A percentile compares a stretch with the other conserved stretches of the same genome.
These are phyloP conservation scores for Apiospora phragmitis DNA, from an alignment of 2,329 filamentous ascomycete species.

Conservation along the genomic window DNA sequence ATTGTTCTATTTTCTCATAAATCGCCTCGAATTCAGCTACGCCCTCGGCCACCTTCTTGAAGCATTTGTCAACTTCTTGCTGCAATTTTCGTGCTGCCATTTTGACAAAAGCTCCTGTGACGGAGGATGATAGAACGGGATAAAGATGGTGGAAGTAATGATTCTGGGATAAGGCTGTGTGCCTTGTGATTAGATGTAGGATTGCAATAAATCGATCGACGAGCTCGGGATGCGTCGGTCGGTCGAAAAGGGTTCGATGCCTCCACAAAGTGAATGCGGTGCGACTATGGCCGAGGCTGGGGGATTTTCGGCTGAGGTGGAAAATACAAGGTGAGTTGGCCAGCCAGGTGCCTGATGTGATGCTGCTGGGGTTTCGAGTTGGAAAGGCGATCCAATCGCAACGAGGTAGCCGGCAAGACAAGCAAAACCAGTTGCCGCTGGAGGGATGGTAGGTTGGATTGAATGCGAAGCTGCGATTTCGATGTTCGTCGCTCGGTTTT, in stretches of 20 bases:
- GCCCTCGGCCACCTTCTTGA: conserved; percentile 96
- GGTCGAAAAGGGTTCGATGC: neutral
- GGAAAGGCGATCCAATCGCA: conserved; percentile 1
- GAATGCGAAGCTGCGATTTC: neutral
- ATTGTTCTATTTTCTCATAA: conserved; percentile 96
- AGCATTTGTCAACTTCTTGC: conserved; percentile 98
- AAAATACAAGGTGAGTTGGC: conserved; percentile 1
- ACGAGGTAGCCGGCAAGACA: neutral
- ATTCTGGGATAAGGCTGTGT: neutral
- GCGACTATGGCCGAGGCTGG: neutral
- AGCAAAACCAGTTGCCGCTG: conserved; percentile 9
- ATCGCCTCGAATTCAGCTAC: conserved; percentile 90
- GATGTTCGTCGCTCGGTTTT: conserved; percentile 1
- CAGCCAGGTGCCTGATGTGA: conserved; percentile 7
- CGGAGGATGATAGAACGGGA: neutral
- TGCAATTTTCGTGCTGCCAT: conserved; percentile 97
- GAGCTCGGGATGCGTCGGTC: neutral
- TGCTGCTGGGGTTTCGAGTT: neutral
- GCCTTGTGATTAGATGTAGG: neutral
- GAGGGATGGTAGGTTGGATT: neutral
- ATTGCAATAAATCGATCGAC: neutral
- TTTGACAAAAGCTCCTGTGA: conserved; percentile 33
- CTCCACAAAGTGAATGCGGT: neutral
- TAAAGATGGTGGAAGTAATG: neutral
- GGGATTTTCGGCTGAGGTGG: neutral